Conservation (phyloP, 2,329 filamentous ascomycete species). For the Gnomoniopsis sp. region DNA sequence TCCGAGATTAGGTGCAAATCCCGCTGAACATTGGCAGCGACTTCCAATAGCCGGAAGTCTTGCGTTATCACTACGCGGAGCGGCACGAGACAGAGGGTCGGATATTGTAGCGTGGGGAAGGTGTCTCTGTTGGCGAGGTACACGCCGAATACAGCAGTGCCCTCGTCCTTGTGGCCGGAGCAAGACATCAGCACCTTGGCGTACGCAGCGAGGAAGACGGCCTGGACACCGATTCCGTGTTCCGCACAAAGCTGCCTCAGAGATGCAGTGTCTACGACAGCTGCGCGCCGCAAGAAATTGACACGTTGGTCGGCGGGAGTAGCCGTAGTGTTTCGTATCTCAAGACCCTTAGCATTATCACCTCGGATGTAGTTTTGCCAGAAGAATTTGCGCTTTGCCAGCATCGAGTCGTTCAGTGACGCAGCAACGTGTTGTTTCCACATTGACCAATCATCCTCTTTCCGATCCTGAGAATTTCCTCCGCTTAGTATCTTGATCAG, state of each 20-base stretch:
- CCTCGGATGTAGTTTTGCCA: slow-evolving; percentile 40
- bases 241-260: slow-evolving; percentile 38
- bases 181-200: slow-evolving; percentile 41
- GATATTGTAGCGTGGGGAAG: slow-evolving; percentile 52
- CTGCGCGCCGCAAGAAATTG: slow-evolving; percentile 42
- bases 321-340: neutral
- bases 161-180: slow-evolving; percentile 15
- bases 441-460: too few relatives aligned
- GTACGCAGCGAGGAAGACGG: slow-evolving; percentile 71
- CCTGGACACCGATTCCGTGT: slow-evolving; percentile 64
- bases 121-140: slow-evolving; percentile 77
- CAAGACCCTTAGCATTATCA: slow-evolving; percentile 19
- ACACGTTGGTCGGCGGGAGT: slow-evolving; percentile 2
- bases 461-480: too few relatives aligned
- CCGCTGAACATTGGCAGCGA: slow-evolving; percentile 61
- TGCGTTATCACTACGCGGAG: slow-evolving; percentile 49
- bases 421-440: slow-evolving; percentile 27
- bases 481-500: slow-evolving; percentile 26
- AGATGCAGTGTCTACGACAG: slow-evolving; percentile 36
- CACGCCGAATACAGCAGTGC: slow-evolving; percentile 67
- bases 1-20: slow-evolving; percentile 63
- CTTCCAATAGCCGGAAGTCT: slow-evolving; percentile 34
- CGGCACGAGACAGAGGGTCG: slow-evolving; percentile 78
- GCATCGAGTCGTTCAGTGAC: slow-evolving; percentile 8
- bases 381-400: slow-evolving; percentile 29